These are phyloP conservation scores for Claviceps spartinae DNA, from an alignment of 2,329 filamentous ascomycete genomes.

Conservation along the genomic window DNA sequence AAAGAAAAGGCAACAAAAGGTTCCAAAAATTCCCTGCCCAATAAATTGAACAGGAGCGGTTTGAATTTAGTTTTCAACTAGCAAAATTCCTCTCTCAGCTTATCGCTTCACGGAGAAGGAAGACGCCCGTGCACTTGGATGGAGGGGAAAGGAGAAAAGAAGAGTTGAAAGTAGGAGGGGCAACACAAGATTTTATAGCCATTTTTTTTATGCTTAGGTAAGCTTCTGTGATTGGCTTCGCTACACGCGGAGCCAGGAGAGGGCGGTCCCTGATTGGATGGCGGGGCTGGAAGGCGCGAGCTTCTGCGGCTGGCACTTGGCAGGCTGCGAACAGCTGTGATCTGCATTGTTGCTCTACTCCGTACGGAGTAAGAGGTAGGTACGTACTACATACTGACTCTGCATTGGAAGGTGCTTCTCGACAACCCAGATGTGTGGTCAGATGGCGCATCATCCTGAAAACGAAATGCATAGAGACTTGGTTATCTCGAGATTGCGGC, in stretches of 20 bases:
- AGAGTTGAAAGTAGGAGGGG: conserved; percentile 15
- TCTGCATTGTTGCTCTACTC: not conserved
- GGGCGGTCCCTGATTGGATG: not conserved
- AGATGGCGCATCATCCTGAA: not conserved
- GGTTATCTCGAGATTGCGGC: not conserved
- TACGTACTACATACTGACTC: not conserved
- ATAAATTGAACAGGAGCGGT: conserved; percentile 55
- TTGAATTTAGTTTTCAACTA: conserved; percentile 75
- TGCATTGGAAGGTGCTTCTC: not conserved
- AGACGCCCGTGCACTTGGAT: conserved; percentile 58
- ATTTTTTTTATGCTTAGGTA: conserved; percentile 5
- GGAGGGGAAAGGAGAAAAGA: conserved; percentile 31
- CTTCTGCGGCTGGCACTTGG: not conserved
- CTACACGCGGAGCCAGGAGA: not conserved
- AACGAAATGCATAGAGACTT: not conserved
- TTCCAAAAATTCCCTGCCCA: conserved; percentile 64
- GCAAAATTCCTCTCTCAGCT: conserved; percentile 70
- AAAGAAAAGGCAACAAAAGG: conserved; percentile 24
- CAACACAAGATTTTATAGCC: conserved; percentile 20
- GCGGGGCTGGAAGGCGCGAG: not conserved
- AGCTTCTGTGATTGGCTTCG: not conserved
- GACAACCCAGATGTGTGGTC: too few species aligned
- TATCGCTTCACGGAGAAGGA: conserved; percentile 48
- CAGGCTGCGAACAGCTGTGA: not conserved
- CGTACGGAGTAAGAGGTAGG: too few species aligned